Evolutionary conservation across 2,329 filamentous ascomycete species (phyloP), one percentile per base, ranked within the genome.

Genomic region (Sporothrix schenckii): DNA sequence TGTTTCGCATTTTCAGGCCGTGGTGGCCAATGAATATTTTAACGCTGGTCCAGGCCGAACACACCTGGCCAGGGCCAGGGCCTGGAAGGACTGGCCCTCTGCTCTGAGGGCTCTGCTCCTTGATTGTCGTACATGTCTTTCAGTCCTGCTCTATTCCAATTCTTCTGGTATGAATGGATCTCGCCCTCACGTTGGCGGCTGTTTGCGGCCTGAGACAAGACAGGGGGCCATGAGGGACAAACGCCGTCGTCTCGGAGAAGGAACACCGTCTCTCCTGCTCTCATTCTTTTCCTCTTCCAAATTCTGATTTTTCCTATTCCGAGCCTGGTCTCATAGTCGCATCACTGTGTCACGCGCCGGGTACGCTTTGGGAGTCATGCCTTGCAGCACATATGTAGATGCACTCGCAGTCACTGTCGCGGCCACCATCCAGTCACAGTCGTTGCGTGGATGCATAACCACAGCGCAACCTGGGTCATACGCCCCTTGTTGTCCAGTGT

Each of bases 11-110:
- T 68, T 66, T 24, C 61, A 69, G 58, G 60, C 60, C 1, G 34
- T 30, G 69, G 49, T 72, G 52, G 69, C 73, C 73, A 73, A 74
- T 74, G 50, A 60, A 61, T 73, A 61, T n/a, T 66, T 73, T 71
- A 71, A 61, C 73, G 72, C 73, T 71, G 66, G 56, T 30, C 58
- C 16, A 16, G 52, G n/a, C 50, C 70, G 50, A 66, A 71, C 70
- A 58, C 13, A n/a, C 19, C 50, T 47, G 68, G 60, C 52, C 68
- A 34, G 60, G 54, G 49, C 61, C 44, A 30, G 39, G 61, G 69
- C 69, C 60, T 50, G 24, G 11, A 11, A 24, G 13, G 21, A 16
- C 30, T 49, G 66, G 50, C 41, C 41, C 11, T 44, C 41, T 13
- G 41, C 11, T 16, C 41, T 16, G 41, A 44, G 14, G 41, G 41